Percentiles rank a stretch among this genome's conserved stretches.
Conservation (phyloP, 2,329 filamentous ascomycete species). For the Penicillium sp. region DNA sequence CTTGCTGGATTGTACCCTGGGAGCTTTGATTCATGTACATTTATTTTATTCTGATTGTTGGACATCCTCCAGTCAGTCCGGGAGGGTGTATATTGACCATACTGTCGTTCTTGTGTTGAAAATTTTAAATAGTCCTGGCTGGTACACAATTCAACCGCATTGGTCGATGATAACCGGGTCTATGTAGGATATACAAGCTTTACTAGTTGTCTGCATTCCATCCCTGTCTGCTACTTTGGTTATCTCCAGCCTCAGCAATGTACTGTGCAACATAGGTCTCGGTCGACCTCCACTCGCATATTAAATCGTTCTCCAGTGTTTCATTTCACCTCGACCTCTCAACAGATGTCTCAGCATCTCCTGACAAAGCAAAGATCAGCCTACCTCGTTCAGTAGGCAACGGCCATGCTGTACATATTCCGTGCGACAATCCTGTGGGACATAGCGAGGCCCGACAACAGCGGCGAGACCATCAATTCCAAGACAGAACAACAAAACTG, state of each 20-base stretch:
- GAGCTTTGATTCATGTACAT: slow-evolving; percentile 21
- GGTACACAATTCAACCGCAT: slow-evolving; percentile 7
- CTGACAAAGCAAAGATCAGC: background rate
- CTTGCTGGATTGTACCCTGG: slow-evolving; percentile 8
- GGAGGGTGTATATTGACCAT: slow-evolving; percentile 11
- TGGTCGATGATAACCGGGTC: background rate
- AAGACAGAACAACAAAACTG: background rate
- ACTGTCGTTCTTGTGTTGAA: slow-evolving; percentile 11
- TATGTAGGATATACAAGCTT: background rate
- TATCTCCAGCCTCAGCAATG: background rate
- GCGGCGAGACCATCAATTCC: background rate
- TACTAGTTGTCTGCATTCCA: background rate
- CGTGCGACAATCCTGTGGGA: slow-evolving; percentile 12
- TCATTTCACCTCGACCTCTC: background rate
- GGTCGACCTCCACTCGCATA: background rate
- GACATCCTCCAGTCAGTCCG: slow-evolving; percentile 6
- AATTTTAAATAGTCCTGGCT: slow-evolving; percentile 10
- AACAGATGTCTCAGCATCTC: slow-evolving; percentile 7
- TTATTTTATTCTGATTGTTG: slow-evolving; percentile 9
- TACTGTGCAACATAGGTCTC: background rate
- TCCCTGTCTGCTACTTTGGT: background rate
- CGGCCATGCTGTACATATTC: background rate
- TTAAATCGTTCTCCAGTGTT: background rate
- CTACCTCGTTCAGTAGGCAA: background rate
- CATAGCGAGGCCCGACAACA: slow-evolving; percentile 1